Evolutionary conservation across 345 rosid genomes (phyloP), one percentile per base, ranked within the genome.

Genomic region (Bruguiera parviflora): DNA sequence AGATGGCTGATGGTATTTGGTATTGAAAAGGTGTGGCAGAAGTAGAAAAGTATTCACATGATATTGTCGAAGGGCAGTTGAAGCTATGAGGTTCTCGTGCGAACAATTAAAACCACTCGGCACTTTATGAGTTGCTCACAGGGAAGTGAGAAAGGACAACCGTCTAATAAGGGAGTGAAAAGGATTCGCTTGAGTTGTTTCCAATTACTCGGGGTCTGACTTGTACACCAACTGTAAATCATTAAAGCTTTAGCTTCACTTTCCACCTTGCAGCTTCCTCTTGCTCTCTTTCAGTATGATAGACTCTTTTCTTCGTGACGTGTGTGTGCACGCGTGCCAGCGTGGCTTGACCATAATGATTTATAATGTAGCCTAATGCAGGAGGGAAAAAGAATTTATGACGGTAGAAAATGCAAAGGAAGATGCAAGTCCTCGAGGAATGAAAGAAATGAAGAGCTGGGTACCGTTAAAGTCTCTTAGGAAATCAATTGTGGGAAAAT

Each of bases 31-130:
- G 56, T 25, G 47, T 61, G 18, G 24, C 29, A 43, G 28, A 32
- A 69, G 79, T 70, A 20, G 77, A 43, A n/a, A 39, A 73, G 80
- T 66, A 20, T 75, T 33, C 74, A 82, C 57, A 24, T 53, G 77
- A 75, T 76, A 77, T 67, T 64, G 76, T 73, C 32, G 65, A 46
- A 53, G 53, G 73, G 70, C 80, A 73, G 73, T 69, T 73, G 69
- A 67, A 79, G 67, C 75, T 67, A 74, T 83, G 80, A 68, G 73
- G 47, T 71, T 80, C 96, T 80, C 90, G 90, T 87, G 95, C 57
- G 58, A 70, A 51, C 58, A 67, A 76, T 77, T 72, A 52, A 71
- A 80, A 63, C 77, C 65, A 75, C 64, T 63, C 66, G 27, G 33
- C 62, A 73, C 85, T 75, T 87, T 77, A 81, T 10, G 21, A 67